Percentiles rank a stretch among this genome's conserved stretches.
Evolutionary conservation across 208 protist species (phyloP).

Genomic region (Angomonas deanei): DNA sequence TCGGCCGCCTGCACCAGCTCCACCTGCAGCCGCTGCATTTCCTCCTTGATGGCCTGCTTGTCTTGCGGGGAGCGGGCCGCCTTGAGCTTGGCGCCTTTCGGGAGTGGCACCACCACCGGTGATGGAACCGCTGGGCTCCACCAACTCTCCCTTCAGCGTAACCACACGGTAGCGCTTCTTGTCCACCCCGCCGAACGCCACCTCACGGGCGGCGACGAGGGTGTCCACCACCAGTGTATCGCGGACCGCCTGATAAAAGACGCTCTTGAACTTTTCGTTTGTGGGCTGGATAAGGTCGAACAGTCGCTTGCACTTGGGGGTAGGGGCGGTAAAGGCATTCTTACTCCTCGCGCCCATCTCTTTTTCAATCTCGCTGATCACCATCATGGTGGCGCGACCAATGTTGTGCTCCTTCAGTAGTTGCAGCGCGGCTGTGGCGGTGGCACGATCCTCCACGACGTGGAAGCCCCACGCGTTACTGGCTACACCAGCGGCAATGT

Average conservation of each 20-base stretch:
- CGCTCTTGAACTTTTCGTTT: conserved; percentile 81
- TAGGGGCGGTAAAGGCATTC: conserved; percentile 44
- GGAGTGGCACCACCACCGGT: conserved; percentile 94
- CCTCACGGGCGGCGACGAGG: conserved; percentile 85
- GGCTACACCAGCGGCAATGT: conserved; percentile 97
- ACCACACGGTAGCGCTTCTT: conserved; percentile 92
- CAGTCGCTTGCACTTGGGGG: conserved; percentile 66
- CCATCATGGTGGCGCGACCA: conserved; percentile 97
- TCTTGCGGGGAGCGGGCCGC: conserved; percentile 67
- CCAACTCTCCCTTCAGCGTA: conserved; percentile 94
- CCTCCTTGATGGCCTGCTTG: conserved; percentile 66
- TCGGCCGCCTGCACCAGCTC: conserved; percentile 69
- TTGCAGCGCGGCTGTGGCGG: conserved; percentile 88
- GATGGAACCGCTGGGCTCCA: conserved; percentile 98
- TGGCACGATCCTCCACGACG: conserved; percentile 95
- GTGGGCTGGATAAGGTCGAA: conserved; percentile 94
- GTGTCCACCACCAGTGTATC: conserved; percentile 97
- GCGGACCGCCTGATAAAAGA: conserved; percentile 96
- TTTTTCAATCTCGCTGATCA: conserved; percentile 91
- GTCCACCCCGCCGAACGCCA: conserved; percentile 60
- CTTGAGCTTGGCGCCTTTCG: conserved; percentile 81
- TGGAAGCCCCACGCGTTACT: conserved; percentile 95
- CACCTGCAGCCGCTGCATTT: conserved; percentile 63
- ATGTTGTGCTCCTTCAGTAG: conserved; percentile 91
- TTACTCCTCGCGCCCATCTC: conserved; percentile 45